These are phyloP conservation scores for Saccharomycopsis fodiens DNA, from an alignment of 805 yeast genomes.

Conservation along the genomic window DNA sequence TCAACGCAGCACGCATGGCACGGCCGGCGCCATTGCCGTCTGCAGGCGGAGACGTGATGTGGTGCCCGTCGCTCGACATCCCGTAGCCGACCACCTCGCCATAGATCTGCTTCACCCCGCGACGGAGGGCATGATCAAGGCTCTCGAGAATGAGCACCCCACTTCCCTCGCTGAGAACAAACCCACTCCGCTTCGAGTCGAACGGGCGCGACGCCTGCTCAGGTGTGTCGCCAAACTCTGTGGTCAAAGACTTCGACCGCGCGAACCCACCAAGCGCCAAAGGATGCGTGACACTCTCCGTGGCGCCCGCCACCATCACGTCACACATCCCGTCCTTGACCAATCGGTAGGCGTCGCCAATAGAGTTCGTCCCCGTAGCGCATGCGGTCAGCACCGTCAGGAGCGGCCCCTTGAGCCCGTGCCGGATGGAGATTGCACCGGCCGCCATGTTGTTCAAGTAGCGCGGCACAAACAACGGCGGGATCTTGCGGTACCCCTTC, in stretches of 20 bases:
- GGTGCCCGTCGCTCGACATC: slow-evolving; percentile 82
- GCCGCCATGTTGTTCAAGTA: slow-evolving; percentile 89
- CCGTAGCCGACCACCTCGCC: slow-evolving; percentile 89
- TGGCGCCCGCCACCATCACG: slow-evolving; percentile 89
- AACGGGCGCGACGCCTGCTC: slow-evolving; percentile 76
- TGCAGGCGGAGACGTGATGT: slow-evolving; percentile 84
- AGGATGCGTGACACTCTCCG: slow-evolving; percentile 85
- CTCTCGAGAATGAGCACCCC: slow-evolving; percentile 76
- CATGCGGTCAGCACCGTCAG: slow-evolving; percentile 92
- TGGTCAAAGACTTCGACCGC: slow-evolving; percentile 72
- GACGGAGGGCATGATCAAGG: slow-evolving; percentile 59
- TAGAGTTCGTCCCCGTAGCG: slow-evolving; percentile 90
- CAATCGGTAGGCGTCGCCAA: slow-evolving; percentile 87
- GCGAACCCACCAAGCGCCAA: slow-evolving; percentile 86
- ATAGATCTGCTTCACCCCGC: slow-evolving; percentile 53
- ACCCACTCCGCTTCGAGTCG: slow-evolving; percentile 71
- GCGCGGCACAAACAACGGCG: slow-evolving; percentile 82
- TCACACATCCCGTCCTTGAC: slow-evolving; percentile 75
- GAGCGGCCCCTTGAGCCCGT: slow-evolving; percentile 74
- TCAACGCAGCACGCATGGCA: slow-evolving; percentile 74
- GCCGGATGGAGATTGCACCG: slow-evolving; percentile 77
- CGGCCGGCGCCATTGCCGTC: slow-evolving; percentile 78
- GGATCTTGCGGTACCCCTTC: slow-evolving; percentile 59
- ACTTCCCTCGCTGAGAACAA: slow-evolving; percentile 90
- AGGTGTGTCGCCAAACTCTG: slow-evolving; percentile 56